Conservation (phyloP, 108 stramenopile genomes). For the Cyclotella baltica region DNA sequence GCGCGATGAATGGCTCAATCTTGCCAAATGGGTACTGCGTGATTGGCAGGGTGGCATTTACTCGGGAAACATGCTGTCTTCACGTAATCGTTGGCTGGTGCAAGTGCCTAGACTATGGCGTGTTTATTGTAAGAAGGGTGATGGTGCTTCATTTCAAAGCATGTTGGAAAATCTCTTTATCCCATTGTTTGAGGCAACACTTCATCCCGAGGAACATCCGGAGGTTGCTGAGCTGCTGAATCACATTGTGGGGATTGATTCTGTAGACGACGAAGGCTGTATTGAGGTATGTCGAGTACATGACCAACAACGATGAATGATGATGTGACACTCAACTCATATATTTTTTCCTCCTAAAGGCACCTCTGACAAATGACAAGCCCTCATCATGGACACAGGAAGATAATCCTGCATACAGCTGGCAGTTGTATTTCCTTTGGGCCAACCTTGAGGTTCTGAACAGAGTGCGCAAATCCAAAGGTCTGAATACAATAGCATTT, state of each 20-base stretch:
- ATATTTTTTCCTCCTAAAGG: constrained; percentile 34
- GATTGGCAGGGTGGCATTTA: constrained; percentile 78
- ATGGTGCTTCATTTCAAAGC: constrained; percentile 74
- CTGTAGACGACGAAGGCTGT: constrained; percentile 98
- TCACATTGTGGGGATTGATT: constrained; percentile 97
- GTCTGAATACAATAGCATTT: constrained; percentile 91
- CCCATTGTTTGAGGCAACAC: constrained; percentile 97
- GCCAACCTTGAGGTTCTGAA: constrained; percentile 96
- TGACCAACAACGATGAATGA: neutral
- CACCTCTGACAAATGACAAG: constrained; percentile 57
- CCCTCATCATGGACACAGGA: constrained; percentile 87
- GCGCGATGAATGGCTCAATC: constrained; percentile 90
- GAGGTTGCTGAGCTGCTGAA: constrained; percentile 94
- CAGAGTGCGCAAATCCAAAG: constrained; percentile 80
- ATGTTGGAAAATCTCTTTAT: constrained; percentile 97
- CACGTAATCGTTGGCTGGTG: constrained; percentile 98
- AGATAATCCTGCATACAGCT: constrained; percentile 90
- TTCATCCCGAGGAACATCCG: constrained; percentile 92
- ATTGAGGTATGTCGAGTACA: constrained; percentile 61
- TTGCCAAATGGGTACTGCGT: constrained; percentile 83
- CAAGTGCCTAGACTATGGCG: constrained; percentile 97
- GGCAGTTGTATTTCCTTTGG: constrained; percentile 94
- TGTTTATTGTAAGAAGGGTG: constrained; percentile 86
- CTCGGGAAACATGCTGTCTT: constrained; percentile 87
- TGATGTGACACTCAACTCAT: neutral